A percentile compares a stretch with the other conserved stretches of the same genome.
Conservation (phyloP, 257 asterid species). For the Fraxinus cuspidata region DNA sequence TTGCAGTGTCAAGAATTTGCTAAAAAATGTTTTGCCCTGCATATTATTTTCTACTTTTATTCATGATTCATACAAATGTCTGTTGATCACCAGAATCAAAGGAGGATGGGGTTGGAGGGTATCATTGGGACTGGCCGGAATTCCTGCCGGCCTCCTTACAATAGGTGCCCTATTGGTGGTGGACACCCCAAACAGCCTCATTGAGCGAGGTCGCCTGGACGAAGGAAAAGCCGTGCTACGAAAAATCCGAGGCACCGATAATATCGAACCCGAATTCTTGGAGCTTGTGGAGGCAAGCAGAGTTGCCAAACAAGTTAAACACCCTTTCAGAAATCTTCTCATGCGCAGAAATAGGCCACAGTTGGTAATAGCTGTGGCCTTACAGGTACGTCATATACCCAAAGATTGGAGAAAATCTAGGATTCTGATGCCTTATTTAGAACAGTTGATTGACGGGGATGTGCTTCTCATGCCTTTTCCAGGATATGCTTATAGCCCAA, state of each 20-base stretch:
- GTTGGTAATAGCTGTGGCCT: slow-evolving; percentile 61
- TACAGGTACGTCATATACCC: slow-evolving; percentile 50
- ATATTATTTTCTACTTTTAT: neutral
- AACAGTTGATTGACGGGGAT: no score
- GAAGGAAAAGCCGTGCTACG: slow-evolving; percentile 70
- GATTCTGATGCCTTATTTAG: neutral
- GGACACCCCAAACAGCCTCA: slow-evolving; percentile 89
- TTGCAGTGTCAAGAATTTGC: no score
- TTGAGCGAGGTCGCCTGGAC: slow-evolving; percentile 74
- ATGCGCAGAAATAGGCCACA: slow-evolving; percentile 78
- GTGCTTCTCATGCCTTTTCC: no score
- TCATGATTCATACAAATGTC: neutral
- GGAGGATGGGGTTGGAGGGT: slow-evolving; percentile 94
- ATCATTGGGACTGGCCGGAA: slow-evolving; percentile 81
- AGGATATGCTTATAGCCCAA: neutral
- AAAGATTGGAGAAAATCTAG: neutral
- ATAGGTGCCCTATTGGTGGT: slow-evolving; percentile 68
- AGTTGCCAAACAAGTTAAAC: slow-evolving; percentile 71
- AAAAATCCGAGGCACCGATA: slow-evolving; percentile 74
- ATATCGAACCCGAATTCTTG: slow-evolving; percentile 72
- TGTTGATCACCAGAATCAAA: slow-evolving; percentile 46
- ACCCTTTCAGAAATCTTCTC: slow-evolving; percentile 85
- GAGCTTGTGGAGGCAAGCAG: slow-evolving; percentile 89
- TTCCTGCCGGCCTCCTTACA: slow-evolving; percentile 76
- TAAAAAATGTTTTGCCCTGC: no score